Conservation (phyloP, 164 flowering plant species). For the Taxillus chinensis region DNA sequence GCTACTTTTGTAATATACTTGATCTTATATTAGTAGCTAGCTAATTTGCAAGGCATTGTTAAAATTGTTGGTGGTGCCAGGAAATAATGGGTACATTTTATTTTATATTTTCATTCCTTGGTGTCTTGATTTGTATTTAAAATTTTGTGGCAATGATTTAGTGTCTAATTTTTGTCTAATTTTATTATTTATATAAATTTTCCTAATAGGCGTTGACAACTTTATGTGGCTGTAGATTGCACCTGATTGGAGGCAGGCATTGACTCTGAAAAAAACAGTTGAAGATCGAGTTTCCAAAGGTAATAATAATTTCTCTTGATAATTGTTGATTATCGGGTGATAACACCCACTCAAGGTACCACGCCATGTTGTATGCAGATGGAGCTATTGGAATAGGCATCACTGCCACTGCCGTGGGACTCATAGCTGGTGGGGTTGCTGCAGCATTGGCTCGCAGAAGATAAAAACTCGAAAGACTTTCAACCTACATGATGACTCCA, state of each 20-base stretch:
- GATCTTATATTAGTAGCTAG: too few relatives aligned
- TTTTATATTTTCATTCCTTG: too few relatives aligned
- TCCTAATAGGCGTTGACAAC: too few relatives aligned
- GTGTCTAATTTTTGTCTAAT: too few relatives aligned
- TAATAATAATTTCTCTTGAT: conserved; percentile 6
- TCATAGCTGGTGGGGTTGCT: conserved; percentile 65
- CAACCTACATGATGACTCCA: too few relatives aligned
- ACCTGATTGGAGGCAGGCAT: conserved; percentile 89
- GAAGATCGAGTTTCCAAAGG: conserved; percentile 83
- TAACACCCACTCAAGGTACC: not conserved
- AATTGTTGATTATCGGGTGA: not conserved
- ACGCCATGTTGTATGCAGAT: conserved; percentile 35
- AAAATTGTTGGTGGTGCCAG: too few relatives aligned
- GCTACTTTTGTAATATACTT: too few relatives aligned
- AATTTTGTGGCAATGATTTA: too few relatives aligned
- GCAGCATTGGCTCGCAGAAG: conserved; percentile 69
- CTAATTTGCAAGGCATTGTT: too few relatives aligned
- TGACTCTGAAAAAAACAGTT: conserved; percentile 60
- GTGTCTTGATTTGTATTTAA: too few relatives aligned
- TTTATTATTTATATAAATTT: too few relatives aligned
- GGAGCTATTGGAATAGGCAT: conserved; percentile 96
- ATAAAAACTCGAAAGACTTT: conserved; percentile 12
- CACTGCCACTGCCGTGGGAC: conserved; percentile 80
- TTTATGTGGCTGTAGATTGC: conserved; percentile 45
- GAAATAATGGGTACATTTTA: too few relatives aligned